Evolutionary conservation across 495 filamentous ascomycete species (phyloP).

Genomic region (Glonium stellatum): DNA sequence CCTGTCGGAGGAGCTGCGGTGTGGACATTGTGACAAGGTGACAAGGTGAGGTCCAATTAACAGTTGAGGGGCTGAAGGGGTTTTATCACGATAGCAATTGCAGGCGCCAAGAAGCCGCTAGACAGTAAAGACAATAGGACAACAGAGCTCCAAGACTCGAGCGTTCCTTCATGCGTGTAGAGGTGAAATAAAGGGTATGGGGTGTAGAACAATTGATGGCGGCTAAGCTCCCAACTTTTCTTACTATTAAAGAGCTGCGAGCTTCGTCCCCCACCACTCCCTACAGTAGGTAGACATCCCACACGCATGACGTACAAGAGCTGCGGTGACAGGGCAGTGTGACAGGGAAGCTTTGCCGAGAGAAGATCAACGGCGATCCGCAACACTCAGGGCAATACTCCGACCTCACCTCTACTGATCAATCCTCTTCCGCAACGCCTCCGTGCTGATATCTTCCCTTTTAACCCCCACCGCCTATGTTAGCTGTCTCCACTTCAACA

Average conservation of each 20-base stretch:
- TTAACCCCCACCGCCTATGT: not conserved
- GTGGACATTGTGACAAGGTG: constrained; percentile 18
- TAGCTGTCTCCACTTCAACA: not conserved
- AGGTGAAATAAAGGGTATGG: too few relatives aligned
- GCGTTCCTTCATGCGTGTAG: too few relatives aligned
- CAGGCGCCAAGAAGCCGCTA: not conserved
- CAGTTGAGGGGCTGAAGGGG: not conserved
- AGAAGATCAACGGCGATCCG: not conserved
- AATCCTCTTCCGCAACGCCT: too few relatives aligned
- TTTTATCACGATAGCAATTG: constrained; percentile 22
- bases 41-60: constrained; percentile 2
- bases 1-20: constrained; percentile 17
- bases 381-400: not conserved
- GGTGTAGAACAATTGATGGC: not conserved
- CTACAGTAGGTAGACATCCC: not conserved
- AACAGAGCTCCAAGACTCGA: too few relatives aligned
- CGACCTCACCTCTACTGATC: not conserved
- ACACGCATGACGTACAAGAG: constrained; percentile 11
- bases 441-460: not conserved
- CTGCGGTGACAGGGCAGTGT: not conserved
- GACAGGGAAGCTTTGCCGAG: not conserved
- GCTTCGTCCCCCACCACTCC: constrained; percentile 10
- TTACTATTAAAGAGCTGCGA: not conserved
- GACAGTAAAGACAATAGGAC: not conserved
- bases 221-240: not conserved